These are phyloP conservation scores for Russula virescens DNA, from an alignment of 768 basidiomycete species.

Conservation along the genomic window DNA sequence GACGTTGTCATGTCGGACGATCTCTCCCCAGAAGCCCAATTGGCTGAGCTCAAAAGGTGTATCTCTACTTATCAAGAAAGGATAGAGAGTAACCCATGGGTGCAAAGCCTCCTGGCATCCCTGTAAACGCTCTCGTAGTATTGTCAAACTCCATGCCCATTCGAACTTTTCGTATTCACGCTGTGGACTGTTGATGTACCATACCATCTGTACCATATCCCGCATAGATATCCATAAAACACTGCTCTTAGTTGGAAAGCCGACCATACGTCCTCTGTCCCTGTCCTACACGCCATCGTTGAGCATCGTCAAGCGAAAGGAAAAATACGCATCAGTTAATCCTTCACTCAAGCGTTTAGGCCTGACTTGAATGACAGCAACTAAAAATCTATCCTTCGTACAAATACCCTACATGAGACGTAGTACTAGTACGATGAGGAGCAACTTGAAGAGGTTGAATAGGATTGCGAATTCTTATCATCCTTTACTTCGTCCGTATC, in stretches of 20 bases:
- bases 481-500: no score
- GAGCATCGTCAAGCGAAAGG: no score
- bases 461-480: no score
- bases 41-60: constrained; percentile 49
- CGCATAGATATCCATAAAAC: not conserved
- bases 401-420: no score
- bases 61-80: constrained; percentile 59
- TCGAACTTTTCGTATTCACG: not conserved
- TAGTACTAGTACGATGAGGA: no score
- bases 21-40: constrained; percentile 32
- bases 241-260: not conserved
- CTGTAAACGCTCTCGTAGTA: constrained; percentile 27
- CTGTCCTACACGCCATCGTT: not conserved
- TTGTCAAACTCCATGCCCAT: not conserved
- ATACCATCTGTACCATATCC: not conserved
- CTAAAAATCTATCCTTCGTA: no score
- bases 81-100: constrained; percentile 78
- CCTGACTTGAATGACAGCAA: no score
- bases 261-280: not conserved
- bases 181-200: not conserved
- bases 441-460: no score
- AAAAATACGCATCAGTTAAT: no score
- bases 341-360: no score
- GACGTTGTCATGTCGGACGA: constrained; percentile 51
- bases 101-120: constrained; percentile 50